A percentile compares a stretch with the other conserved stretches of the same genome.
Evolutionary conservation across 371 early-diverging fungal genomes (phyloP).

Genomic region (Actinomortierella ambigua): DNA sequence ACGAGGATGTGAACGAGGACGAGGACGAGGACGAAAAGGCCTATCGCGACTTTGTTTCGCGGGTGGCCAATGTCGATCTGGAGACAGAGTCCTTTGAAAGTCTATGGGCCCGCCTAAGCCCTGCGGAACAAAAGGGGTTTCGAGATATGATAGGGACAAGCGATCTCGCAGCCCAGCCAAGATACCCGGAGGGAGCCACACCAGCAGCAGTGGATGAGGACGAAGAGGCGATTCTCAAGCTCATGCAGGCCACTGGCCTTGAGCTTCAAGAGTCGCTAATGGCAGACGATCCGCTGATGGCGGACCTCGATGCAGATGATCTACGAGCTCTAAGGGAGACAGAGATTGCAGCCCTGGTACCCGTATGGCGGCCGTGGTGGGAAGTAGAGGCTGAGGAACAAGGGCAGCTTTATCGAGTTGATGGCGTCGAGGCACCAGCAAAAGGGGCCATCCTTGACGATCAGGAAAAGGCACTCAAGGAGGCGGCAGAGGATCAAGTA

Average conservation of each 20-base stretch:
- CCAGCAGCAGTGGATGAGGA: no score
- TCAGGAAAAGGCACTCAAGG: background rate
- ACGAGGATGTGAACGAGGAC: slow-evolving; percentile 27
- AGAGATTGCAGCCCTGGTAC: slow-evolving; percentile 33
- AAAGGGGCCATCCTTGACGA: background rate
- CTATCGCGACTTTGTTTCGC: slow-evolving; percentile 50
- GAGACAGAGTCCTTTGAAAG: slow-evolving; percentile 54
- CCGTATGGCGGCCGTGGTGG: slow-evolving; percentile 45
- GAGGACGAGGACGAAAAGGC: slow-evolving; percentile 49
- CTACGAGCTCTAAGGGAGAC: slow-evolving; percentile 36
- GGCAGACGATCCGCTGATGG: slow-evolving; percentile 11
- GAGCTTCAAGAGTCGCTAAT: no score
- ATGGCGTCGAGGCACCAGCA: slow-evolving; percentile 9
- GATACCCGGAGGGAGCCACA: no score
- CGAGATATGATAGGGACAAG: slow-evolving; percentile 34
- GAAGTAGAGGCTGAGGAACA: slow-evolving; percentile 36
- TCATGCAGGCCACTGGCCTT: no score
- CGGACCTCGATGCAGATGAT: slow-evolving; percentile 34
- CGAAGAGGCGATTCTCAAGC: no score
- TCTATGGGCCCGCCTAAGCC: slow-evolving; percentile 59
- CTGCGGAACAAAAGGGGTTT: slow-evolving; percentile 61
- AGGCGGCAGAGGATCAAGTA: background rate
- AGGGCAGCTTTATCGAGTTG: slow-evolving; percentile 25
- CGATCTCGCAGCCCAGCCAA: no score
- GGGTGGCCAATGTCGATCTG: slow-evolving; percentile 57